phyloP scores from a whole-genome alignment of 2,329 filamentous ascomycete species.

The Cladosporium cucumerinum region DNA sequence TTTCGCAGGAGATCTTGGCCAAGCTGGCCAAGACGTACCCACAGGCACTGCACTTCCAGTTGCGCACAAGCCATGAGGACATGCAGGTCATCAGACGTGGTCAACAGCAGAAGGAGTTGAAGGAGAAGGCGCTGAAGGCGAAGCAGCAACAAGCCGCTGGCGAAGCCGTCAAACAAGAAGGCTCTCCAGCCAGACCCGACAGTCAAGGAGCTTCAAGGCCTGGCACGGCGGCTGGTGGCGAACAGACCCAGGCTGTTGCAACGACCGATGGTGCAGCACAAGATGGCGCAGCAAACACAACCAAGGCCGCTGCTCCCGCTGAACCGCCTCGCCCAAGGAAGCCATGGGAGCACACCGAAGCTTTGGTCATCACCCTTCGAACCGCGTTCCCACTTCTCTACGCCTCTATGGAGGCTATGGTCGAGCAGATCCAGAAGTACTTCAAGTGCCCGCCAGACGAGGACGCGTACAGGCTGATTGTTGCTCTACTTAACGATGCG shows the following conservation, averaged over 20 bases:
- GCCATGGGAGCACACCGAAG: conserved; percentile 94
- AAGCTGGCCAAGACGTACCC: conserved; percentile 96
- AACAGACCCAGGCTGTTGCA: conserved; percentile 24
- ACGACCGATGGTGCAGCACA: conserved; percentile 29
- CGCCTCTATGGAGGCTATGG: conserved; percentile 98
- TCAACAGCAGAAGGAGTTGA: conserved; percentile 55
- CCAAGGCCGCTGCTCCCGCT: neutral
- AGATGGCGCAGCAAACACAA: conserved; percentile 22
- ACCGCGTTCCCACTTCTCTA: conserved; percentile 95
- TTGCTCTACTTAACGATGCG: conserved; percentile 94
- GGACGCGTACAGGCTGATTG: conserved; percentile 93
- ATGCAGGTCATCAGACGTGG: conserved; percentile 88
- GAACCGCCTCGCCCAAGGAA: conserved; percentile 60
- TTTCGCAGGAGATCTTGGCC: conserved; percentile 79
- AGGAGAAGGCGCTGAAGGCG: conserved; percentile 52
- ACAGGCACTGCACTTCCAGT: conserved; percentile 89
- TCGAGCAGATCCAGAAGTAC: conserved; percentile 97
- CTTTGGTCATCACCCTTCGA: conserved; percentile 92
- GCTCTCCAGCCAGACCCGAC: conserved; percentile 31
- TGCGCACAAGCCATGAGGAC: conserved; percentile 90
- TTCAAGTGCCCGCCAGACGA: conserved; percentile 99
- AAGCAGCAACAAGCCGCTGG: conserved; percentile 58
- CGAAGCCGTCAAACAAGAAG: conserved; percentile 37
- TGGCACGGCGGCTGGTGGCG: conserved; percentile 45
- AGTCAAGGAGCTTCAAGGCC: conserved; percentile 28